Percentiles rank a stretch among this genome's conserved stretches.
Evolutionary conservation across 139 green algal genomes (phyloP).

Genomic region (Chlamydomonas schloesseri): DNA sequence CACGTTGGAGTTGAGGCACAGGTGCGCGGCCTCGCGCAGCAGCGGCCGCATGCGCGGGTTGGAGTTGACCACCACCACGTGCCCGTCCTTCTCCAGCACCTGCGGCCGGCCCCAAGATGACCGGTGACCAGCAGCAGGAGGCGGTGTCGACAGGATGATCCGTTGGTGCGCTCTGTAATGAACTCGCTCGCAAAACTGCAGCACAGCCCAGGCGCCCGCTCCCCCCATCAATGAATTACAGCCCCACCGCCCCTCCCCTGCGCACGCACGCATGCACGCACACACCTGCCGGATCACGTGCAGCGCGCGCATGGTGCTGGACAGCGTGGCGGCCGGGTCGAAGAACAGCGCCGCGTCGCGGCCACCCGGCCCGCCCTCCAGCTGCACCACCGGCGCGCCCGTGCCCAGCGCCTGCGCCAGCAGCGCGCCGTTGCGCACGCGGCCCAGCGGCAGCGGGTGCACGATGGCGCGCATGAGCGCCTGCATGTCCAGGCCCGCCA

Average conservation of each 20-base stretch:
- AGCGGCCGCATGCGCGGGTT: slow-evolving; percentile 57
- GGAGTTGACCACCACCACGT: slow-evolving; percentile 66
- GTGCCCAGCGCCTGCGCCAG: neutral
- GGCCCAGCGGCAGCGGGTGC: slow-evolving; percentile 30
- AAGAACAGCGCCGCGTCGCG: slow-evolving; percentile 20
- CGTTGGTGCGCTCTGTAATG: no score
- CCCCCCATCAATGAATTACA: no score
- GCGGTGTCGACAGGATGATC: no score
- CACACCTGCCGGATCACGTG: slow-evolving; percentile 47
- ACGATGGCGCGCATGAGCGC: slow-evolving; percentile 1
- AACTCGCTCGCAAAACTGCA: no score
- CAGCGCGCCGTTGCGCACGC: slow-evolving; percentile 24
- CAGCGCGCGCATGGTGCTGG: slow-evolving; percentile 56
- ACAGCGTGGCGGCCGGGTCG: slow-evolving; percentile 46
- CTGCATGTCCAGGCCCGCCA: slow-evolving; percentile 16
- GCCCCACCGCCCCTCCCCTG: no score
- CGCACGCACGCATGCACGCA: neutral
- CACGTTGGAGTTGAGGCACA: slow-evolving; percentile 67
- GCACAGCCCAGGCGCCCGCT: no score
- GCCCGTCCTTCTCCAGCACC: slow-evolving; percentile 49
- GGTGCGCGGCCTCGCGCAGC: slow-evolving; percentile 50
- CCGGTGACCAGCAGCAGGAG: no score
- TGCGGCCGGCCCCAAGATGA: neutral
- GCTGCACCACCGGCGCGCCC: neutral
- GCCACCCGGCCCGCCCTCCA: neutral